These are phyloP conservation scores for Cystobasidium sp. DNA, from an alignment of 1,284 basidiomycete species.

Conservation along the genomic window DNA sequence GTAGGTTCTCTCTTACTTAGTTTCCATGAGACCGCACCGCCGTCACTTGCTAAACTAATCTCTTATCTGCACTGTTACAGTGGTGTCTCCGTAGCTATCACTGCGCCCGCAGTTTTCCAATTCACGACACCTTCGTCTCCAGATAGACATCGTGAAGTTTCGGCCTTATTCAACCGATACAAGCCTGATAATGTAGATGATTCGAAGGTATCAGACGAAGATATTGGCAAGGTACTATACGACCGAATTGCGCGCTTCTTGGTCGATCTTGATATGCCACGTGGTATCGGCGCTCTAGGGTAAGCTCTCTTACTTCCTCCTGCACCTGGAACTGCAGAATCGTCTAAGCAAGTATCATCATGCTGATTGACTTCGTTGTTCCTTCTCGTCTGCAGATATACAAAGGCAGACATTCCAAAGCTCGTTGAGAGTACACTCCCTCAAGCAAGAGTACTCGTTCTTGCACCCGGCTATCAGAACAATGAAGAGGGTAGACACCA, in stretches of 20 bases:
- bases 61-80: constrained; percentile 51
- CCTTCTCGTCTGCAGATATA: constrained; percentile 36
- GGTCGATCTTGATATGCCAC: constrained; percentile 80
- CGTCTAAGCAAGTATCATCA: not conserved
- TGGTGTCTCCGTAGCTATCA: constrained; percentile 70
- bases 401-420: constrained; percentile 53
- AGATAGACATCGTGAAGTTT: constrained; percentile 83
- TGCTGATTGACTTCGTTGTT: not conserved
- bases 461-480: constrained; percentile 67
- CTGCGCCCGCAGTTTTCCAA: constrained; percentile 86
- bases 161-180: constrained; percentile 73
- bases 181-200: constrained; percentile 67
- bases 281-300: constrained; percentile 84
- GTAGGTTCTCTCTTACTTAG: constrained; percentile 58
- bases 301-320: constrained; percentile 61
- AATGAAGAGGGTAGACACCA: constrained; percentile 53
- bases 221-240: constrained; percentile 78
- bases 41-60: constrained; percentile 44
- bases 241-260: constrained; percentile 92
- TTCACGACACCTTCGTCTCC: constrained; percentile 92
- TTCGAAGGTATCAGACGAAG: constrained; percentile 74
- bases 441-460: constrained; percentile 81
- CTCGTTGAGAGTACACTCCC: constrained; percentile 86
- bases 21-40: not conserved
- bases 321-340: not conserved